Evolutionary conservation across 78 protist species (phyloP), one percentile per base, ranked within the genome.

Genomic region (Polysphondylium violaceum): DNA sequence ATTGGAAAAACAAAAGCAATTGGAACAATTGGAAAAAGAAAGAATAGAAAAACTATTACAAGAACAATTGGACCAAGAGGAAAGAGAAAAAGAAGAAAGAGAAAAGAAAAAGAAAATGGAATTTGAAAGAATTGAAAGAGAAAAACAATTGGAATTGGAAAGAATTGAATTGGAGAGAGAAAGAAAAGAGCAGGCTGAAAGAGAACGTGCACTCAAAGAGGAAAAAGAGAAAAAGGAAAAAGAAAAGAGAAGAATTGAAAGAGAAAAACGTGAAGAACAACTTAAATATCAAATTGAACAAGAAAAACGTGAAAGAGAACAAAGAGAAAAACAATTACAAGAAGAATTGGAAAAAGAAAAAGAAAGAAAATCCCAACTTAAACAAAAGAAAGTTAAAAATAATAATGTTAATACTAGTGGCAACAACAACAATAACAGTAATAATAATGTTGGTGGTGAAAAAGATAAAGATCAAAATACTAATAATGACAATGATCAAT

Each of bases 31-130:
- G 0, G 79, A 81, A 41, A 23, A 25, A 2, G 90, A 81, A 19
- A 68, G 56, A 38, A 69, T 23, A 38, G 67, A 43, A 43, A 14
- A 38, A 58, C 43, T 40, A 53, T 69, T n/a, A 27, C 36, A 31
- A 2, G 90, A 81, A 31, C 33, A 69, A 50, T 19, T 51, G 7
- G 90, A 81, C 35, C 36, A 40, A 5, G 90, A 81, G 43, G 41
- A 68, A 50, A 56, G 47, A 2, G 90, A 81, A 43, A 47, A 17
- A 14, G 90, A 81, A 29, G 90, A 81, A 69, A 50, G 41, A 19
- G 90, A 81, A 58, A 19, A 33, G 12, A 27, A 69, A 38, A 50
- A 55, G 40, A 47, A 58, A 40, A 5, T 33, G 6, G 90, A 81
- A 31, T 2, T 58, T 1, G 90, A 81, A 17, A 14, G 78, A 14